Evolutionary conservation across 2,329 filamentous ascomycete species (phyloP).

Genomic region (Pochonia chlamydosporia): DNA sequence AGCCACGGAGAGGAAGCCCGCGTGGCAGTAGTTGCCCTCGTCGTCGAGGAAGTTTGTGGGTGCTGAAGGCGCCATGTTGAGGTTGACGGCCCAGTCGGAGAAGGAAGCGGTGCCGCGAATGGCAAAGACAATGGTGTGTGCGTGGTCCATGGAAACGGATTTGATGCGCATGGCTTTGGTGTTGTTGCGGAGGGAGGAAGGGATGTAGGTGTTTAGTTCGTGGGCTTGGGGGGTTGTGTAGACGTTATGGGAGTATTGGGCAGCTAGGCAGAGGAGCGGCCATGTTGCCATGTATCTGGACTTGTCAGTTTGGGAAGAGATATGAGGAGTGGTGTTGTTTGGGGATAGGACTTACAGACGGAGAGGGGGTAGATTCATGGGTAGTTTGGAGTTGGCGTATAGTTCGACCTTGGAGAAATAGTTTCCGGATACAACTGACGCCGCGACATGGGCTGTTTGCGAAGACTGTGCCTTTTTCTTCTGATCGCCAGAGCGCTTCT

Average conservation of each 20-base stretch:
- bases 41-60: conserved; percentile 73
- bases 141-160: conserved; percentile 70
- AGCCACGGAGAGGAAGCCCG: conserved; percentile 73
- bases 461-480: background rate
- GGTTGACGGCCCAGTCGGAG: conserved; percentile 82
- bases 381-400: conserved; percentile 72
- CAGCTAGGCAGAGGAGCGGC: conserved; percentile 71
- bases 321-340: background rate
- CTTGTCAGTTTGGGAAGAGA: background rate
- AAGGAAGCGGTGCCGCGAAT: conserved; percentile 76
- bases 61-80: conserved; percentile 60
- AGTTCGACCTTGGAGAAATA: conserved; percentile 72
- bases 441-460: conserved; percentile 9
- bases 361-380: conserved; percentile 60
- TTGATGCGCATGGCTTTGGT: conserved; percentile 84
- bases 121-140: conserved; percentile 75
- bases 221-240: conserved; percentile 59
- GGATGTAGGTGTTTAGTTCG: conserved; percentile 64
- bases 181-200: conserved; percentile 65
- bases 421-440: conserved; percentile 36
- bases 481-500: background rate
- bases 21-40: conserved; percentile 68
- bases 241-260: conserved; percentile 69
- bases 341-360: conserved; percentile 47
- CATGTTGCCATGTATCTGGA: conserved; percentile 68